These are phyloP conservation scores for Cercophora sp. DNA, from an alignment of 495 filamentous ascomycete species.

Conservation along the genomic window DNA sequence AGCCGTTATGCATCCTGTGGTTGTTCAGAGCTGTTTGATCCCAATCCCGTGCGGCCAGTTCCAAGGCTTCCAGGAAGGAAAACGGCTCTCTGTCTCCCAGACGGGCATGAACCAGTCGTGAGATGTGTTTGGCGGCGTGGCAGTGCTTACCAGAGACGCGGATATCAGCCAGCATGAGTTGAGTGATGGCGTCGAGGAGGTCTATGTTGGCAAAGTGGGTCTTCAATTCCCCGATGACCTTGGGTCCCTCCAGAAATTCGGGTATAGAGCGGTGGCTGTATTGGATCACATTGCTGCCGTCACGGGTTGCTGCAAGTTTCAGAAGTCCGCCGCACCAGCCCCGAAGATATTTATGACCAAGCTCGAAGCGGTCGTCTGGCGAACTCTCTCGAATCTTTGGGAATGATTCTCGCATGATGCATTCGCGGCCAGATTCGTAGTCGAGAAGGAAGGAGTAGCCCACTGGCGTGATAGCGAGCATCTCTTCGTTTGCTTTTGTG, in stretches of 20 bases:
- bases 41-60: no score
- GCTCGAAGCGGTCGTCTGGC: no score
- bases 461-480: not conserved
- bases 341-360: not conserved
- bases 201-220: not conserved
- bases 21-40: no score
- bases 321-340: constrained; percentile 1
- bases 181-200: not conserved
- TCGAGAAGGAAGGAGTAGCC: not conserved
- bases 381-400: no score
- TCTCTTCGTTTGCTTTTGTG: not conserved
- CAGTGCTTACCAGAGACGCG: no score
- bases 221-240: not conserved
- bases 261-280: constrained; percentile 6
- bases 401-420: not conserved
- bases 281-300: not conserved
- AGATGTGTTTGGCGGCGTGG: no score
- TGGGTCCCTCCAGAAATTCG: not conserved
- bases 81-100: no score
- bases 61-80: no score
- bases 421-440: not conserved
- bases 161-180: no score
- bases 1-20: no score
- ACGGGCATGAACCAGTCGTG: no score
- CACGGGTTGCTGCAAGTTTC: not conserved